Percentiles rank a stretch among this genome's conserved stretches.
phyloP scores from a whole-genome alignment of 2,329 filamentous ascomycete genomes.

The Penicillium palitans region DNA sequence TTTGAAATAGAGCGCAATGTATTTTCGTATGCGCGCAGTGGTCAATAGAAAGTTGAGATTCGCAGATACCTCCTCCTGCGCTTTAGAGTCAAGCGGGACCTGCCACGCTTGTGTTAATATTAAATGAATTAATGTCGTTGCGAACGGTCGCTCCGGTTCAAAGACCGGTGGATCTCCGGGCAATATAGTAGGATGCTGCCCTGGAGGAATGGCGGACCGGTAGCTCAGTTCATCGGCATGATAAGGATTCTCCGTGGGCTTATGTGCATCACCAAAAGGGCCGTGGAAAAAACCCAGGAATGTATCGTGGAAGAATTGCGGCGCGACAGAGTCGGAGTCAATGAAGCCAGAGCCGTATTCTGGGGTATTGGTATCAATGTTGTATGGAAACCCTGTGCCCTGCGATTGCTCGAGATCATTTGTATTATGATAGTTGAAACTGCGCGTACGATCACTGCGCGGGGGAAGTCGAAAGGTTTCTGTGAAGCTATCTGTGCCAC shows the following conservation, averaged over 20 bases:
- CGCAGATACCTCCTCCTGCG: conserved; percentile 42
- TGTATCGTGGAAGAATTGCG: conserved; percentile 38
- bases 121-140: conserved; percentile 42
- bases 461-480: conserved; percentile 48
- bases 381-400: conserved; percentile 20
- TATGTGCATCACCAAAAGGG: conserved; percentile 34
- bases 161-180: conserved; percentile 27
- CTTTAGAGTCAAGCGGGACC: conserved; percentile 39
- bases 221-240: conserved; percentile 20
- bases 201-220: conserved; percentile 17
- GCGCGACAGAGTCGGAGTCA: conserved; percentile 27
- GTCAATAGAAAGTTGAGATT: conserved; percentile 44
- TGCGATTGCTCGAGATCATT: conserved; percentile 28
- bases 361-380: conserved; percentile 12
- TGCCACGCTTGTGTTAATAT: conserved; percentile 43
- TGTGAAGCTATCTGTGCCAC: conserved; percentile 49
- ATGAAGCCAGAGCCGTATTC: conserved; percentile 24
- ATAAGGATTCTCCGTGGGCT: conserved; percentile 26
- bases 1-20: conserved; percentile 46
- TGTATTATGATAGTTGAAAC: conserved; percentile 40
- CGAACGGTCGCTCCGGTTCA: conserved; percentile 41
- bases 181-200: conserved; percentile 23
- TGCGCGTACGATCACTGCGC: conserved; percentile 38
- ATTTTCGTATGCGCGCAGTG: conserved; percentile 44
- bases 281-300: conserved; percentile 43